Conservation (phyloP, 345 rosid species). For the Populus alba region DNA sequence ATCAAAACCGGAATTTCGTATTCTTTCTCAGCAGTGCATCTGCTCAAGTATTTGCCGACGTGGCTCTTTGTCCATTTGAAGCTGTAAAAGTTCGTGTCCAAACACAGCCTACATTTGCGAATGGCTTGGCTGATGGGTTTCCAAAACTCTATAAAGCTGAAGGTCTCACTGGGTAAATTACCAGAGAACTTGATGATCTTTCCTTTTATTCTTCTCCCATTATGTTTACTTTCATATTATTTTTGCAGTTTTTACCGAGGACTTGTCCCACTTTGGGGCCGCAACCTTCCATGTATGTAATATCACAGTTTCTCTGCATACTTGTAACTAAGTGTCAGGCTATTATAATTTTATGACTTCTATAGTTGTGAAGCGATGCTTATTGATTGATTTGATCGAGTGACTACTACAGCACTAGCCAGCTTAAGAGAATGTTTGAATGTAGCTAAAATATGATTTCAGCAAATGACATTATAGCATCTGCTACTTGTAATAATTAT, state of each 20-base stretch:
- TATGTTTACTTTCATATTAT: constrained; percentile 5
- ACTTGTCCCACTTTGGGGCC: constrained; percentile 42
- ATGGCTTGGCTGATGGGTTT: constrained; percentile 58
- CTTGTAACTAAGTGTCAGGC: not conserved
- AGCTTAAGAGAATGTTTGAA: no score
- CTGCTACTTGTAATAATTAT: not conserved
- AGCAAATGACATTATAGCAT: no score
- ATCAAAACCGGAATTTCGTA: constrained; percentile 34
- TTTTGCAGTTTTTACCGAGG: constrained; percentile 41
- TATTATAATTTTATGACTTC: not conserved
- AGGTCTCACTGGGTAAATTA: constrained; percentile 52
- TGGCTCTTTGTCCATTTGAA: constrained; percentile 71
- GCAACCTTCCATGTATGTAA: constrained; percentile 46
- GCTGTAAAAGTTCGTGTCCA: constrained; percentile 65
- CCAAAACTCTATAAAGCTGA: constrained; percentile 52
- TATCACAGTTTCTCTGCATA: not conserved
- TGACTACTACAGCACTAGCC: no score
- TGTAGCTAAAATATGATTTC: no score
- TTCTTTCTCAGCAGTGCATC: constrained; percentile 68
- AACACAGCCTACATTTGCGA: constrained; percentile 54
- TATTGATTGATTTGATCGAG: no score
- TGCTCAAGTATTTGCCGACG: constrained; percentile 64
- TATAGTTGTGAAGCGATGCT: no score
- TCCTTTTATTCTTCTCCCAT: constrained; percentile 9
- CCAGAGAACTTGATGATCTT: constrained; percentile 1